A percentile compares a stretch with the other conserved stretches of the same genome.
Evolutionary conservation across 2,329 filamentous ascomycete genomes (phyloP).

Genomic region (Penicillium crustosum): DNA sequence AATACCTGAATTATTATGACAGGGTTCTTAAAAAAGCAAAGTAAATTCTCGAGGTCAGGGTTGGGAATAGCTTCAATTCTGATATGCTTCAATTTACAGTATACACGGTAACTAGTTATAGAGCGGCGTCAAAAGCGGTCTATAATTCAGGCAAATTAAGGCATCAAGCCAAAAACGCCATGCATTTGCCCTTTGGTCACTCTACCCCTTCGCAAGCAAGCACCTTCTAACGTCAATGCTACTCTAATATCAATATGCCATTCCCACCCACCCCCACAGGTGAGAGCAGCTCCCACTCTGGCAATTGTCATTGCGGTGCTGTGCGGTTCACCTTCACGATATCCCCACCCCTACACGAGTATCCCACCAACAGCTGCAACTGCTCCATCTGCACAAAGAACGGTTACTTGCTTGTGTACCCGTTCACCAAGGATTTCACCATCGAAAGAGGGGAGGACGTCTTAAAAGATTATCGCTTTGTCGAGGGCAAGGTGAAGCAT

Average conservation of each 20-base stretch:
- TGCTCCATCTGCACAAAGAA: neutral
- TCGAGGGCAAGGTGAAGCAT: neutral
- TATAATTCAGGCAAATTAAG: no score
- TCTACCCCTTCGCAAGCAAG: no score
- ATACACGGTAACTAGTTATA: no score
- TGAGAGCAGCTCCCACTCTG: neutral
- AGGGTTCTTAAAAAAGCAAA: no score
- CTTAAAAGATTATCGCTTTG: neutral
- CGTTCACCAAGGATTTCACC: neutral
- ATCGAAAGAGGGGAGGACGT: neutral
- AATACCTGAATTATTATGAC: no score
- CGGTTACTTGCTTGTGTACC: neutral
- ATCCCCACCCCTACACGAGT: neutral
- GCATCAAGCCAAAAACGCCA: no score
- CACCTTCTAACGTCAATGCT: neutral
- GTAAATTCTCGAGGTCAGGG: no score
- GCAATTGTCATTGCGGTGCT: neutral
- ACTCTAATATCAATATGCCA: neutral
- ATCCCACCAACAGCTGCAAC: neutral
- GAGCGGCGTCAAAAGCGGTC: no score
- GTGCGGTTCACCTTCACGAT: neutral
- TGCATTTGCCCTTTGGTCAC: no score
- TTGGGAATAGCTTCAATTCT: no score
- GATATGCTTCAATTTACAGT: no score
- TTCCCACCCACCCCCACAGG: neutral